Evolutionary conservation across 2,329 filamentous ascomycete species (phyloP), one percentile per base, ranked within the genome.

Genomic region (Talaromyces amestolkiae): DNA sequence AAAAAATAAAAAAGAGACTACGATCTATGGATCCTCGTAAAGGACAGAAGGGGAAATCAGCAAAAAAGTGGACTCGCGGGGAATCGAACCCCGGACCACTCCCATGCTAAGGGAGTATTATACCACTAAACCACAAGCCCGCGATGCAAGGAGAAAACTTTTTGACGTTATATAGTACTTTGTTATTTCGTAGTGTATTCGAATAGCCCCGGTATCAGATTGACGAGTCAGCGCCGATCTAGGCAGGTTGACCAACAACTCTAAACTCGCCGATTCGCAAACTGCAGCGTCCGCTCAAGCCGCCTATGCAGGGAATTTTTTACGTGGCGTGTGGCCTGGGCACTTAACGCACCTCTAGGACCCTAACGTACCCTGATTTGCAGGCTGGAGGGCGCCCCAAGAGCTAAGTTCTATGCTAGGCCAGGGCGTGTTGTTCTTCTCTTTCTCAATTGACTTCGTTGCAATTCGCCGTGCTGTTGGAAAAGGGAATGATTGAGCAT

Each of bases 11-110:
- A n/a, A n/a, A 7, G 13, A 31, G 6, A 31, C 5, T 31, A 31
- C 27, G 27, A 31, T 31, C 27, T 31, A 31, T 31, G 27, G 27
- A 31, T 31, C 27, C 5, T 31, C 27, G 6, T 31, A 31, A 7
- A 31, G 27, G 1, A 31, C 9, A 37, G 35, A 10, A 37, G 13
- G 10, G 35, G 35, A 6, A n/a, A 33, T 17, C 17, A 35, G 51
- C 27, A 54, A 54, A 53, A 54, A 53, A 19, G 6, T 54, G 51
- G 51, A 54, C 51, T 35, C 31, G 51, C 76, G 72, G 77, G 76
- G 76, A 79, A 79, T 79, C 76, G 75, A 77, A 77, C 75, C 75
- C 74, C 72, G 73, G 75, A 77, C 77, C 77, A 72, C 77, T 73
- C 76, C 75, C 76, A 78, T 76, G 73, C 75, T 77, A 77, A 76